Conservation (phyloP, 2,329 filamentous ascomycete species). For the Fusarium mundagurra region DNA sequence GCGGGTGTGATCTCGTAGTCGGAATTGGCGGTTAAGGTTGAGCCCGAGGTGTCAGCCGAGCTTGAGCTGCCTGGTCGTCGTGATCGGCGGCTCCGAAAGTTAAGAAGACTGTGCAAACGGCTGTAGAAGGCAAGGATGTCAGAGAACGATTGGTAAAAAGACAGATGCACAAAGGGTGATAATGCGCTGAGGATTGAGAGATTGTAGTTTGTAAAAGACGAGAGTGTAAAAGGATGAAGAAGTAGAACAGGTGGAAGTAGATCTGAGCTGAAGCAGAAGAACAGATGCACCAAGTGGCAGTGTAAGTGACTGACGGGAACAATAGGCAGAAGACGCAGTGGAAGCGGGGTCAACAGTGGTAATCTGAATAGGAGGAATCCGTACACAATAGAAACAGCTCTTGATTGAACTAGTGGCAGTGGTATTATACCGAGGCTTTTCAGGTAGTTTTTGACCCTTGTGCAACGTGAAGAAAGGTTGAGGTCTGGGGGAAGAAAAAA, state of each 20-base stretch:
- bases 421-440: conserved; percentile 3
- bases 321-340: background rate
- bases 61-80: conserved; percentile 38
- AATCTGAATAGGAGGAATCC: conserved; percentile 5
- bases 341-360: conserved; percentile 4
- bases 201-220: background rate
- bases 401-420: background rate
- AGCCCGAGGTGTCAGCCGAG: conserved; percentile 34
- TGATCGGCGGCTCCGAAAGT: conserved; percentile 36
- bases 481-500: background rate
- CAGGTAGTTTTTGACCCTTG: background rate
- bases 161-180: background rate
- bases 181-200: background rate
- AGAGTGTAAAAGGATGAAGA: background rate
- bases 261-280: background rate
- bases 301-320: conserved; percentile 30
- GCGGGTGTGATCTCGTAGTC: conserved; percentile 33
- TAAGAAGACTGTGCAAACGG: conserved; percentile 37
- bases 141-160: conserved; percentile 20
- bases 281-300: background rate
- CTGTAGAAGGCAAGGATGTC: conserved; percentile 23
- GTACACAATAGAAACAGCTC: conserved; percentile 10
- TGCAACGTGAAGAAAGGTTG: conserved; percentile 8
- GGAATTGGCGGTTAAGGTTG: conserved; percentile 34
- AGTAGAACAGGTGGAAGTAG: background rate